These are phyloP conservation scores for Dalbergia cultrata DNA, from an alignment of 306 rosid genomes.

Conservation along the genomic window DNA sequence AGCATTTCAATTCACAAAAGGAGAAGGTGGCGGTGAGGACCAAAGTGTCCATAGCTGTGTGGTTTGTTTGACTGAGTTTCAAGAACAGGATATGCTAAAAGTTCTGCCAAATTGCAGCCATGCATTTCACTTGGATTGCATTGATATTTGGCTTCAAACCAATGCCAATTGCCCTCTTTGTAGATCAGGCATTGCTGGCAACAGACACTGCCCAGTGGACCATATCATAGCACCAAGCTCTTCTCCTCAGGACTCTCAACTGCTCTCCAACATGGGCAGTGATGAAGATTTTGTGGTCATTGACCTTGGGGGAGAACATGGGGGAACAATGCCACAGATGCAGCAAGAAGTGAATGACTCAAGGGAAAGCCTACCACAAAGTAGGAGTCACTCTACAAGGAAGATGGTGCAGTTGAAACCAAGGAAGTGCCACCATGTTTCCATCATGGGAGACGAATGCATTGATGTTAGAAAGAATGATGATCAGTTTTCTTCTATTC, in stretches of 20 bases:
- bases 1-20: conserved; percentile 58
- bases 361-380: conserved; percentile 38
- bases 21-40: conserved; percentile 39
- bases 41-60: conserved; percentile 60
- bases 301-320: conserved; percentile 64
- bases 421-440: conserved; percentile 59
- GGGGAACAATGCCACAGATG: conserved; percentile 42
- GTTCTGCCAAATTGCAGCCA: conserved; percentile 68
- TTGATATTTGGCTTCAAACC: conserved; percentile 72
- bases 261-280: conserved; percentile 59
- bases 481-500: conserved; percentile 61
- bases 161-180: conserved; percentile 78
- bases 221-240: conserved; percentile 74
- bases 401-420: conserved; percentile 52
- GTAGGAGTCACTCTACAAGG: conserved; percentile 50
- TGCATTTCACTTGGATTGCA: conserved; percentile 75
- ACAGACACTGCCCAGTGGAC: conserved; percentile 48
- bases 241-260: conserved; percentile 77
- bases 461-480: conserved; percentile 70
- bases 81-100: conserved; percentile 58
- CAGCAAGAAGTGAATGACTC: conserved; percentile 53
- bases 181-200: conserved; percentile 63
- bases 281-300: conserved; percentile 84
- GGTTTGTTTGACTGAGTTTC: conserved; percentile 71
- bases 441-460: conserved; percentile 82